Evolutionary conservation across 306 rosid species (phyloP).

Genomic region (apple (Malus domestica)): ASM211411v1 NC_041790.1:11425001-11425500

Average conservation of each 20-base stretch:
- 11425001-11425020: slow-evolving; percentile 57
- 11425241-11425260: background rate
- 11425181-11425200: background rate
- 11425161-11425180: background rate
- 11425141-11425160: background rate
- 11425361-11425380: background rate
- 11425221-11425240: background rate
- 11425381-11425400: background rate
- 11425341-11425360: background rate
- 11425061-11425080: background rate
- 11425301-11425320: background rate
- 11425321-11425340: background rate
- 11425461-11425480: background rate
- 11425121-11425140: no score
- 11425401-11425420: no score
- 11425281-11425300: background rate
- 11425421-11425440: background rate
- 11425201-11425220: background rate
- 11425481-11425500: background rate
- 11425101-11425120: background rate
- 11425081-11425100: background rate
- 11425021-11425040: slow-evolving; percentile 49
- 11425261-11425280: background rate
- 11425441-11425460: background rate
- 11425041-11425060: slow-evolving; percentile 49